phyloP scores from a whole-genome alignment of 2,329 filamentous ascomycete genomes.

The Aspergillus flavus region DNA sequence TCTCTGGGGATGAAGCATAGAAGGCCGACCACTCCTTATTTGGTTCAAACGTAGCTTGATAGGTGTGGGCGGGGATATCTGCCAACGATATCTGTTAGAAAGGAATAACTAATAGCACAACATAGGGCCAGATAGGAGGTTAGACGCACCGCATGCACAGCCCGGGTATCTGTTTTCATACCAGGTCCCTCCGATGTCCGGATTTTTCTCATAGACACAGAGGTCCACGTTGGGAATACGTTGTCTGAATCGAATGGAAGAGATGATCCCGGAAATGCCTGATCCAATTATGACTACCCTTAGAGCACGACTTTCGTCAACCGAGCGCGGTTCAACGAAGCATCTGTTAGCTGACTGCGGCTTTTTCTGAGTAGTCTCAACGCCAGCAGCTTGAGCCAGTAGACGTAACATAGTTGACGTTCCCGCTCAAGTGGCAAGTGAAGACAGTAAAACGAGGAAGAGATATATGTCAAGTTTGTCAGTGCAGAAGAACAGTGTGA shows the following conservation, averaged over 20 bases:
- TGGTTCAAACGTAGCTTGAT: conserved; percentile 56
- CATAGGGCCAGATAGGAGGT: neutral
- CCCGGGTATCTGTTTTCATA: conserved; percentile 41
- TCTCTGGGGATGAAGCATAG: conserved; percentile 52
- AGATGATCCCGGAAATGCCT: conserved; percentile 43
- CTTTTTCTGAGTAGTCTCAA: neutral
- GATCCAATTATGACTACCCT: conserved; percentile 42
- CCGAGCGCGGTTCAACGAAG: conserved; percentile 33
- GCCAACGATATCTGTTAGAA: neutral
- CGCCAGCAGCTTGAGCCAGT: neutral
- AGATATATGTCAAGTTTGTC: neutral
- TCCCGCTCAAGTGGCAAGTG: neutral
- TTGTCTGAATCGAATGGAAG: conserved; percentile 41
- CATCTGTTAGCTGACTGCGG: conserved; percentile 3
- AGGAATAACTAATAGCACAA: neutral
- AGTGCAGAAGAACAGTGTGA: neutral
- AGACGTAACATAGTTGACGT: neutral
- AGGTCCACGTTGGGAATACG: conserved; percentile 41
- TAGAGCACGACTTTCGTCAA: conserved; percentile 37
- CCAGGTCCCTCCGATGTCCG: conserved; percentile 39
- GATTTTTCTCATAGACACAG: conserved; percentile 39
- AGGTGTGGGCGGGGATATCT: conserved; percentile 52
- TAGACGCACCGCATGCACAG: conserved; percentile 36
- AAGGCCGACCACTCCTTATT: conserved; percentile 52
- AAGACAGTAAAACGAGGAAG: neutral